Percentiles rank a stretch among this genome's conserved stretches.
phyloP scores from a whole-genome alignment of 495 filamentous ascomycete species.

The Aspergillus hancockii region DNA sequence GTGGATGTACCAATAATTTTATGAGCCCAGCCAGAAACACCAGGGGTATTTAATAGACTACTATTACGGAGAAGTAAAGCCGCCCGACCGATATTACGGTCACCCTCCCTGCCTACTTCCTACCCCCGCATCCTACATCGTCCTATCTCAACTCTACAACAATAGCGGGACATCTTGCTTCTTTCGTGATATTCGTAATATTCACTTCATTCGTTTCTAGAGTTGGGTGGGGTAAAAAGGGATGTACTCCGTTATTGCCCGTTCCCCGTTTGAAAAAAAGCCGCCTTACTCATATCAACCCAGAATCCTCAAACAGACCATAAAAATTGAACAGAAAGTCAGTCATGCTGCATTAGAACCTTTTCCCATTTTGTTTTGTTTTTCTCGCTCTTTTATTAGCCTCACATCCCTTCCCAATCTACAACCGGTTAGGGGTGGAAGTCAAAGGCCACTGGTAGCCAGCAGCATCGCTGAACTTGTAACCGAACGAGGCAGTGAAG shows the following conservation, averaged over 20 bases:
- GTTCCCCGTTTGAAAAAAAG: conserved; percentile 3
- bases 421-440: conserved; percentile 72
- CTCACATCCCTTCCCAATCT: conserved; percentile 23
- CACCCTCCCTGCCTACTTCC: too few species aligned
- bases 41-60: too few species aligned
- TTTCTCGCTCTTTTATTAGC: conserved; percentile 10
- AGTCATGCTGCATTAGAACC: conserved; percentile 18
- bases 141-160: too few species aligned
- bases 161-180: background rate
- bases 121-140: too few species aligned
- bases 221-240: background rate
- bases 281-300: conserved; percentile 13
- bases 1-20: too few species aligned
- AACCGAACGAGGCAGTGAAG: conserved; percentile 96
- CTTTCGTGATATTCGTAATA: conserved; percentile 12
- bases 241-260: conserved; percentile 13
- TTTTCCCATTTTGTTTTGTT: conserved; percentile 17
- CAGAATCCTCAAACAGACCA: conserved; percentile 18
- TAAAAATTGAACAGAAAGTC: conserved; percentile 17
- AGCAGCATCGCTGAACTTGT: conserved; percentile 96
- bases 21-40: too few species aligned
- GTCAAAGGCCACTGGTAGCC: conserved; percentile 93
- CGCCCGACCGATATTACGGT: too few species aligned
- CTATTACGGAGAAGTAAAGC: too few species aligned
- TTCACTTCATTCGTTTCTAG: conserved; percentile 26